Conservation (phyloP, 2,329 filamentous ascomycete species). For the Anisogramma anomala region DNA sequence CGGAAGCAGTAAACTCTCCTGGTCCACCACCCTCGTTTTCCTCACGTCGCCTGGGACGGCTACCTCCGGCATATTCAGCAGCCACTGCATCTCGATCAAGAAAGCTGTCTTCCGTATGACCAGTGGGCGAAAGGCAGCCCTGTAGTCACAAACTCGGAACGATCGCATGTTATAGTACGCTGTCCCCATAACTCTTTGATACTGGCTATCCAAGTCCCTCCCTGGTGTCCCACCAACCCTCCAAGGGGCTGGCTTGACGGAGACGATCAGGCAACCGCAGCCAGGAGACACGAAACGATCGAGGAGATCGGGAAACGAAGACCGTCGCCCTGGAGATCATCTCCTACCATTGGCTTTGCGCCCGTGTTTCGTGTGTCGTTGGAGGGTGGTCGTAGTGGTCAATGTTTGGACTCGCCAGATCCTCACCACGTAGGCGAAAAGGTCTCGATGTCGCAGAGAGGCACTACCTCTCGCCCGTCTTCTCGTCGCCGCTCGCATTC, state of each 20-base stretch:
- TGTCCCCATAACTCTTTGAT: constrained; percentile 14
- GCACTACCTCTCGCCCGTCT: constrained; percentile 43
- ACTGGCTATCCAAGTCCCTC: constrained; percentile 19
- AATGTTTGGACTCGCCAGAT: constrained; percentile 45
- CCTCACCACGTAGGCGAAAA: constrained; percentile 43
- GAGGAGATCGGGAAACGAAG: constrained; percentile 3
- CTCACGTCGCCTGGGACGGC: background rate
- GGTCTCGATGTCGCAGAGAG: constrained; percentile 54
- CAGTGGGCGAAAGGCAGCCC: constrained; percentile 7
- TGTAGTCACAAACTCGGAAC: constrained; percentile 6
- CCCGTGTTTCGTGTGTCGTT: constrained; percentile 15
- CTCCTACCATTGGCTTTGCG: constrained; percentile 14
- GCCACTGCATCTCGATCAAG: constrained; percentile 2
- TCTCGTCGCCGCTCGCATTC: constrained; percentile 39
- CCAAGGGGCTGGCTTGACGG: constrained; percentile 14
- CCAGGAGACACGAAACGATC: constrained; percentile 4
- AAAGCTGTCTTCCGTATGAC: constrained; percentile 10
- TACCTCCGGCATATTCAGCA: background rate
- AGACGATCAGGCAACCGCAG: constrained; percentile 11
- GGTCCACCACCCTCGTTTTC: background rate
- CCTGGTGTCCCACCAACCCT: constrained; percentile 16
- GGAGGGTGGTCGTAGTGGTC: constrained; percentile 28
- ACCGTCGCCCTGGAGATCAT: constrained; percentile 5
- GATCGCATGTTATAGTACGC: constrained; percentile 10
- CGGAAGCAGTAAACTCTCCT: background rate